phyloP scores from a whole-genome alignment of 768 basidiomycete genomes.

The Cantharellus anzutake region DNA sequence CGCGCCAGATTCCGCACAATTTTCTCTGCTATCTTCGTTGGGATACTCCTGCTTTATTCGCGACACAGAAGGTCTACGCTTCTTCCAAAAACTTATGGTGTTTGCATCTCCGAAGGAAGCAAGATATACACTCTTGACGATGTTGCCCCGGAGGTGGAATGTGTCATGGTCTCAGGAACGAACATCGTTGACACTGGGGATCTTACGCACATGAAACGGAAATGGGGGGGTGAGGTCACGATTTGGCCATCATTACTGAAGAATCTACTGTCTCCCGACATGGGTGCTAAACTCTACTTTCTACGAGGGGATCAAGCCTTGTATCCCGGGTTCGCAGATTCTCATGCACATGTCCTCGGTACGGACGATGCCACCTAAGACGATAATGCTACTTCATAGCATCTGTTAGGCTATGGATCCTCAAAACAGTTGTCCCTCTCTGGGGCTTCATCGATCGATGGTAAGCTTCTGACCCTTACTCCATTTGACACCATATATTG shows the following conservation, averaged over 20 bases:
- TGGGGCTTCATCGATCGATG: constrained; percentile 37
- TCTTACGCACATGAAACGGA: constrained; percentile 28
- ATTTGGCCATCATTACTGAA: constrained; percentile 7
- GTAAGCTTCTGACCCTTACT: constrained; percentile 18
- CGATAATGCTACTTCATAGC: constrained; percentile 38
- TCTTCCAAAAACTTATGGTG: not conserved
- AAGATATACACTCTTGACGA: constrained; percentile 55
- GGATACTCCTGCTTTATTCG: not conserved
- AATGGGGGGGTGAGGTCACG: constrained; percentile 13
- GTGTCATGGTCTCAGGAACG: constrained; percentile 34
- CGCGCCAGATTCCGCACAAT: not conserved
- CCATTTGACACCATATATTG: not conserved
- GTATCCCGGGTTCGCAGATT: constrained; percentile 59
- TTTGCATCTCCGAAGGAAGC: not conserved
- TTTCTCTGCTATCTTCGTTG: not conserved
- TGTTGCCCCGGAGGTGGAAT: constrained; percentile 31
- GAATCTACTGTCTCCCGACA: constrained; percentile 10
- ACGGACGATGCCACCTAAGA: constrained; percentile 24
- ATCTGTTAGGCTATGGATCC: constrained; percentile 55
- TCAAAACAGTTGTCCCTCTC: constrained; percentile 45
- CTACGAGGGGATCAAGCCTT: constrained; percentile 34
- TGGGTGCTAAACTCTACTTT: constrained; percentile 24
- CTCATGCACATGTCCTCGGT: constrained; percentile 1
- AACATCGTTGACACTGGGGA: constrained; percentile 30
- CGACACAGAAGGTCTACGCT: not conserved